Conservation (phyloP, 495 filamentous ascomycete genomes). For the Elaphomyces granulatus region DNA sequence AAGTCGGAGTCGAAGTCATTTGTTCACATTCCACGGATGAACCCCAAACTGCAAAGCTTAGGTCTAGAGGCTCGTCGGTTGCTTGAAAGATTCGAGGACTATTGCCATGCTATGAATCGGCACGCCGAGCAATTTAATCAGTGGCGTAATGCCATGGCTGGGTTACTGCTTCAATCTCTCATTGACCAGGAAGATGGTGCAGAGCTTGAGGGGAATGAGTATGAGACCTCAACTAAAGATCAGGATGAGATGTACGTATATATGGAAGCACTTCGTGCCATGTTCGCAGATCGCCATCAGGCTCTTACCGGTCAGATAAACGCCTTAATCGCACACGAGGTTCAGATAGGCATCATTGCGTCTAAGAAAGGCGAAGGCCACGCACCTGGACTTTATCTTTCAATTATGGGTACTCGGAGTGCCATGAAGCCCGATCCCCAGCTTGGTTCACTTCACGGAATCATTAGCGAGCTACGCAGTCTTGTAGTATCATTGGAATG, state of each 20-base stretch:
- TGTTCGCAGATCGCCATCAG: conserved; percentile 65
- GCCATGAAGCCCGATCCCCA: conserved; percentile 40
- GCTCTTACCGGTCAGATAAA: conserved; percentile 62
- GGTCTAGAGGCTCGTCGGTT: conserved; percentile 49
- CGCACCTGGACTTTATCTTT: conserved; percentile 51
- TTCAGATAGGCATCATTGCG: conserved; percentile 38
- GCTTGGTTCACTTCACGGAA: conserved; percentile 49
- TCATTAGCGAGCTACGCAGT: conserved; percentile 53
- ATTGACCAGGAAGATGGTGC: conserved; percentile 62
- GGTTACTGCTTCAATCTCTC: conserved; percentile 55
- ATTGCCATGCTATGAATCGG: conserved; percentile 40
- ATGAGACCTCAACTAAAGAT: conserved; percentile 68
- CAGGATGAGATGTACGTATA: conserved; percentile 81
- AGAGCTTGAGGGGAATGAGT: conserved; percentile 77
- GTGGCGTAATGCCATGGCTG: conserved; percentile 57
- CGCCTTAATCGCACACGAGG: conserved; percentile 65
- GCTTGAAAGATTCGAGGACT: conserved; percentile 42
- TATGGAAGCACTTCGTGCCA: conserved; percentile 56
- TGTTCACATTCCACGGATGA: conserved; percentile 47
- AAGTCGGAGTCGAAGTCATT: conserved; percentile 38
- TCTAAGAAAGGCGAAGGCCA: conserved; percentile 53
- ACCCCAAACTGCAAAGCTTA: conserved; percentile 31
- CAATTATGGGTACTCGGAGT: conserved; percentile 43
- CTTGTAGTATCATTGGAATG: conserved; percentile 47
- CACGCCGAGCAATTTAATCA: conserved; percentile 55